Evolutionary conservation across 495 filamentous ascomycete species (phyloP).

Genomic region (Xylaria curta): DNA sequence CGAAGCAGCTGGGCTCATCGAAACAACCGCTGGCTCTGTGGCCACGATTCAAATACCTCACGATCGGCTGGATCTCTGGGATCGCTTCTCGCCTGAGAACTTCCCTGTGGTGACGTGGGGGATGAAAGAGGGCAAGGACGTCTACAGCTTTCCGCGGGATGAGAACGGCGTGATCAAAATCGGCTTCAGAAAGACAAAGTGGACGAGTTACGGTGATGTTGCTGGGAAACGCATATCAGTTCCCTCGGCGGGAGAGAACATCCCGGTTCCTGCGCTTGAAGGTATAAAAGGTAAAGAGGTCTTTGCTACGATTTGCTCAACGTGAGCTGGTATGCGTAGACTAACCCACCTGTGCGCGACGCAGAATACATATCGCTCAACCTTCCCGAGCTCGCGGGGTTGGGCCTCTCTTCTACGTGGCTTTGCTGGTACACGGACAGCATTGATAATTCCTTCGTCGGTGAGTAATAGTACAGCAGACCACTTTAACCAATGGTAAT

Average conservation of each 20-base stretch:
- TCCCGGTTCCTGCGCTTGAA: conserved; percentile 46
- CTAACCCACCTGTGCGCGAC: conserved; percentile 21
- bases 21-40: conserved; percentile 54
- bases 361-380: conserved; percentile 35
- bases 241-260: conserved; percentile 40
- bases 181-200: conserved; percentile 54
- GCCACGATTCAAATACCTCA: conserved; percentile 44
- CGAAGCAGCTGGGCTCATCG: conserved; percentile 43
- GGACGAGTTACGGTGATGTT: conserved; percentile 35
- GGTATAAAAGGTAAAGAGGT: conserved; percentile 29
- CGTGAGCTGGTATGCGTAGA: background rate
- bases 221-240: conserved; percentile 31
- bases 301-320: background rate
- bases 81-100: conserved; percentile 41
- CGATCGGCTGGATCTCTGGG: conserved; percentile 37
- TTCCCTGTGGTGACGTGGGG: conserved; percentile 47
- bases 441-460: conserved; percentile 65
- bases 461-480: background rate
- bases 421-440: conserved; percentile 82
- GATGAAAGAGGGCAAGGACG: conserved; percentile 40
- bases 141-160: conserved; percentile 51
- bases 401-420: conserved; percentile 53
- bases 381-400: conserved; percentile 48
- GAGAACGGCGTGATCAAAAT: conserved; percentile 51
- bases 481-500: background rate